phyloP scores from a whole-genome alignment of 176 grass and related monocot genomes.

The Rhynchospora pubera region DNA sequence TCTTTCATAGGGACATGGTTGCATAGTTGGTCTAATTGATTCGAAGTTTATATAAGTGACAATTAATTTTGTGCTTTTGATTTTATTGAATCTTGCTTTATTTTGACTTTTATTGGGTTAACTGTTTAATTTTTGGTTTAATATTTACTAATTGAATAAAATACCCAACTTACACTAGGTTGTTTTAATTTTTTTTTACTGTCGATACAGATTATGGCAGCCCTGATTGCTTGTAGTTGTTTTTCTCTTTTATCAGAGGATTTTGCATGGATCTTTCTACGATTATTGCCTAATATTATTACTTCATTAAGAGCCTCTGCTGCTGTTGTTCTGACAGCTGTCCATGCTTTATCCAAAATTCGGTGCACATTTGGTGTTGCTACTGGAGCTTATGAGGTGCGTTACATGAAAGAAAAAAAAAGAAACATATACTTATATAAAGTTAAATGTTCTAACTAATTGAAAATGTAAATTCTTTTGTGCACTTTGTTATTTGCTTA shows the following conservation, averaged over 20 bases:
- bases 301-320: conserved; percentile 22
- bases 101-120: neutral
- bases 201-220: conserved; percentile 50
- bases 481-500: neutral
- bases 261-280: conserved; percentile 59
- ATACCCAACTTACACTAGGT: neutral
- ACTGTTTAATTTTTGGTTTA: neutral
- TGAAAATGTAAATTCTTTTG: neutral
- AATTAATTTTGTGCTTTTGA: neutral
- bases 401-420: neutral
- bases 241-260: conserved; percentile 63
- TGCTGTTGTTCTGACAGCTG: conserved; percentile 43
- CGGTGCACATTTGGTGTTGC: conserved; percentile 54
- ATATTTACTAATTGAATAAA: neutral
- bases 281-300: conserved; percentile 41
- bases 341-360: conserved; percentile 57
- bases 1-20: neutral
- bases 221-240: conserved; percentile 60
- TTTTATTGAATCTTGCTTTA: neutral
- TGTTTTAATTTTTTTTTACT: neutral
- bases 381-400: conserved; percentile 65
- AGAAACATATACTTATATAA: no score
- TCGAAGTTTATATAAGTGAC: neutral
- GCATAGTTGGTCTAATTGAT: neutral
- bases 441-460: neutral